Evolutionary conservation across 306 rosid genomes (phyloP), one percentile per base, ranked within the genome.

Genomic region (Vachellia collinsii): DNA sequence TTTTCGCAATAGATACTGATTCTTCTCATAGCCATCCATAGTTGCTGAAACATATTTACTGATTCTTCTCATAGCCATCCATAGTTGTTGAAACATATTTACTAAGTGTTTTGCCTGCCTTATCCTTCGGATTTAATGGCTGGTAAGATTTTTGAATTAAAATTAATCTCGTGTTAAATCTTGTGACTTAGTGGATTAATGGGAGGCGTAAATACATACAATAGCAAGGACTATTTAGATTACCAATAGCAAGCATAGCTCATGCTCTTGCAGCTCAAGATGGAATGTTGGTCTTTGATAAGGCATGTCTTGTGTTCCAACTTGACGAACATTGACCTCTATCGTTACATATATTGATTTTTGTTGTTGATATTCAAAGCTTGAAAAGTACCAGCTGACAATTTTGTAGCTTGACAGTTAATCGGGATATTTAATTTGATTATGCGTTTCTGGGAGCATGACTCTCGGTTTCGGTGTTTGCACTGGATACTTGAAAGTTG

Each of bases 251-350:
- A 39, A 36, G n/a, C 73, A 39, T 53, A 50, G 36, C 61, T 43
- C 29, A 39, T 71, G 36, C 20, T 62, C 29, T 41, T 50, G 48
- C 3, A 42, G 22, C 76, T 75, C 36, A 61, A 20, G 19, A 66
- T 38, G 44, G 71, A 62, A 75, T 7, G 61, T 3, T 44, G 25
- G 38, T 51, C 70, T 48, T 29, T 70, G 75, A 54, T 38, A 25
- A 53, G 72, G 68, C 75, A 8, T 71, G 70, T 43, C 79, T 71
- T 71, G 29, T 36, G 71, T 76, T 80, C 70, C 66, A 46, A 64
- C 66, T 71, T 11, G 56, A 39, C 7, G 51, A 43, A 54, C 47
- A 47, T 53, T 53, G 61, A 53, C 19, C 22, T 5, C 61, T 75
- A 25, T 48, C 3, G 64, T 58, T 48, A 42, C 2, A 13, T 29